Evolutionary conservation across 2,329 filamentous ascomycete species (phyloP), one percentile per base, ranked within the genome.

Genomic region (Cladosporium phlei): DNA sequence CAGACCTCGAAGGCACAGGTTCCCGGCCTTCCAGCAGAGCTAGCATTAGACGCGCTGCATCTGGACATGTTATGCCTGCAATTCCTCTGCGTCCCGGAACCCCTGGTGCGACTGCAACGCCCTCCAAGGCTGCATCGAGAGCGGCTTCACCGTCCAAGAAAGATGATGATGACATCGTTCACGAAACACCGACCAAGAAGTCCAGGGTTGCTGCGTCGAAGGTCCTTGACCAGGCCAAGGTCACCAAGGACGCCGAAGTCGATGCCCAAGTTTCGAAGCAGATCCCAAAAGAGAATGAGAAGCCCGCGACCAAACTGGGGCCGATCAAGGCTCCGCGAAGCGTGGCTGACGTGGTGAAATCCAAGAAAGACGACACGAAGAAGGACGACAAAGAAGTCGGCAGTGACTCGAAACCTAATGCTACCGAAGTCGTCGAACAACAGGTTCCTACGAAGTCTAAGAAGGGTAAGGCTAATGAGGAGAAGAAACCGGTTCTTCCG

Each of bases 31-130:
- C 59, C 9, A 67, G 64, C 24, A 59, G 67, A 39, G 65, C 62
- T 29, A 59, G 66, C 29, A 55, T 65, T 24, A 52, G 54, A 40
- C 50, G 58, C 17, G 35, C 45, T 21, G 50, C 37, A 50, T 49
- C 59, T 60, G 34, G 59, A 52, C 47, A 68, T 60, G 51, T 65
- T n/a, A 38, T 59, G 27, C 63, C 63, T 7, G 69, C 64, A 40
- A 53, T 71, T 14, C 70, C 69, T 24, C 55, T 72, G 9, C 50
- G 69, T 8, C 69, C 67, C 32, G 57, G 56, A n/a, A 69, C 64
- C 12, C 64, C 69, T 5, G 54, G 55, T 17, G 55, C 59, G 28
- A 49, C 50, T 32, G 52, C 59, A 4, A 64, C 65, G 12, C 59
- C 66, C n/a, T 54, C 54, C 10, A 65, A 59, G 49, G 19, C 35